Percentiles rank a stretch among this genome's conserved stretches.
Conservation (phyloP, 2,329 filamentous ascomycete species). For the Chrysoporthe deuterocubensis region DNA sequence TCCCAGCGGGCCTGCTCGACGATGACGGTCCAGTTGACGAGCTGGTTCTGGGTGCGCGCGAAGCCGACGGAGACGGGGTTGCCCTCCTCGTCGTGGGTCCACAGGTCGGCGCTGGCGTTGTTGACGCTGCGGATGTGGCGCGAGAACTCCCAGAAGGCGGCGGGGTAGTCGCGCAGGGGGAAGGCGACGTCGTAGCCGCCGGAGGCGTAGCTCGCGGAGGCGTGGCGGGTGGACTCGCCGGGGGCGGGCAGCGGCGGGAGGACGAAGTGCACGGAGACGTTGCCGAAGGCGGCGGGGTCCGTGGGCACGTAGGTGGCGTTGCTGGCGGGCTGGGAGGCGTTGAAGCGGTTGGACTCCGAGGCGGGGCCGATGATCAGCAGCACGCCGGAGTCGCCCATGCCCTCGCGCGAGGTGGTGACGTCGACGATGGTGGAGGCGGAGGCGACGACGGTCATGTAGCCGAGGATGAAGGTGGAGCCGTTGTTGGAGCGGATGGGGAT, state of each 20-base stretch:
- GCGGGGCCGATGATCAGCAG: slow-evolving; percentile 73
- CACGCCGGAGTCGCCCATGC: slow-evolving; percentile 70
- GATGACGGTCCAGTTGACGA: slow-evolving; percentile 83
- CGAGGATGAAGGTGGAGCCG: slow-evolving; percentile 66
- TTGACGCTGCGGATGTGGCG: slow-evolving; percentile 55
- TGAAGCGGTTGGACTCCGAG: slow-evolving; percentile 68
- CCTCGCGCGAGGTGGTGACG: slow-evolving; percentile 67
- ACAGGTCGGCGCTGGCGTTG: slow-evolving; percentile 70
- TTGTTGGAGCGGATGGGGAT: slow-evolving; percentile 75
- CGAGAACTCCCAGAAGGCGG: slow-evolving; percentile 64
- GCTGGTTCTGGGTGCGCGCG: slow-evolving; percentile 66
- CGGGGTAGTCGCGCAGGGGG: slow-evolving; percentile 63
- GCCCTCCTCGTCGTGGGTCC: slow-evolving; percentile 74
- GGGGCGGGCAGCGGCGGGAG: slow-evolving; percentile 55
- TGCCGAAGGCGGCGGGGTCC: slow-evolving; percentile 43
- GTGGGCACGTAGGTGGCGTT: slow-evolving; percentile 50
- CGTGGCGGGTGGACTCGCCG: slow-evolving; percentile 53
- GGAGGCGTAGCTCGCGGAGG: slow-evolving; percentile 44
- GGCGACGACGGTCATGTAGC: slow-evolving; percentile 82
- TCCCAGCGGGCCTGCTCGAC: slow-evolving; percentile 77
- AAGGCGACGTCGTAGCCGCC: slow-evolving; percentile 58
- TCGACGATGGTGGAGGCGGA: slow-evolving; percentile 67
- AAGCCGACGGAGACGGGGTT: slow-evolving; percentile 77
- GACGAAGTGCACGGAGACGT: slow-evolving; percentile 59
- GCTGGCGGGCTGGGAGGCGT: slow-evolving; percentile 47